A percentile compares a stretch with the other conserved stretches of the same genome.
phyloP scores from a whole-genome alignment of 2,329 filamentous ascomycete genomes.

The Penicillium sp. region DNA sequence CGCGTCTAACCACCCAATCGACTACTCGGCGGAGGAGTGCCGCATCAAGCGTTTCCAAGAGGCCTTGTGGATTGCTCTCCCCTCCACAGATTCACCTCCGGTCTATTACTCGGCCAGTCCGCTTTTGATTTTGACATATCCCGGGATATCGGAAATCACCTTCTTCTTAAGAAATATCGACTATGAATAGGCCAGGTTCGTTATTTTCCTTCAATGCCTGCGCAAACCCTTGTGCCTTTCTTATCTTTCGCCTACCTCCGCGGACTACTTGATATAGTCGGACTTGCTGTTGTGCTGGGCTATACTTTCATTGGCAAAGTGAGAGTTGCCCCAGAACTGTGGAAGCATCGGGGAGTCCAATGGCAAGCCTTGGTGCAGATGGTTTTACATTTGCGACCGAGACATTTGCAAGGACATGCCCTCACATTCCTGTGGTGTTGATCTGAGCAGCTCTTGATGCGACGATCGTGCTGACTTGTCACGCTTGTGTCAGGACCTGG shows the following conservation, averaged over 20 bases:
- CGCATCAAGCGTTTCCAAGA: constrained; percentile 25
- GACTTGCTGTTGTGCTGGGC: constrained; percentile 11
- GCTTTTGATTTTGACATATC: constrained; percentile 15
- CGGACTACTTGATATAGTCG: constrained; percentile 1
- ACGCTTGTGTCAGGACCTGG: constrained; percentile 43
- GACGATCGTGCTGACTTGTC: constrained; percentile 23
- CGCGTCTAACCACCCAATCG: constrained; percentile 28
- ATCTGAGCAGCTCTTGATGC: constrained; percentile 15
- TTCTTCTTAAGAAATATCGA: constrained; percentile 10
- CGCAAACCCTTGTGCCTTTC: constrained; percentile 6
- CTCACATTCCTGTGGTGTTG: constrained; percentile 17
- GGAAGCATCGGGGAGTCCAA: constrained; percentile 18
- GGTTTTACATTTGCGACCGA: constrained; percentile 28
- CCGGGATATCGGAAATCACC: constrained; percentile 6
- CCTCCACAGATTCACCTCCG: constrained; percentile 16
- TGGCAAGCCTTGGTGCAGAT: constrained; percentile 19
- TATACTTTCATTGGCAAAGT: background rate
- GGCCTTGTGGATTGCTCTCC: constrained; percentile 20
- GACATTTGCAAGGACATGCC: constrained; percentile 16
- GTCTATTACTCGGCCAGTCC: constrained; percentile 10
- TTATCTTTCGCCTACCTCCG: constrained; percentile 4
- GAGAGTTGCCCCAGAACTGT: background rate
- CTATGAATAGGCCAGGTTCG: constrained; percentile 54
- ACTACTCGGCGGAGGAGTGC: constrained; percentile 29
- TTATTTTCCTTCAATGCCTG: constrained; percentile 32